A percentile compares a stretch with the other conserved stretches of the same genome.
Conservation (phyloP, 257 asterid genomes). For the Solanum chiquidenum region DNA sequence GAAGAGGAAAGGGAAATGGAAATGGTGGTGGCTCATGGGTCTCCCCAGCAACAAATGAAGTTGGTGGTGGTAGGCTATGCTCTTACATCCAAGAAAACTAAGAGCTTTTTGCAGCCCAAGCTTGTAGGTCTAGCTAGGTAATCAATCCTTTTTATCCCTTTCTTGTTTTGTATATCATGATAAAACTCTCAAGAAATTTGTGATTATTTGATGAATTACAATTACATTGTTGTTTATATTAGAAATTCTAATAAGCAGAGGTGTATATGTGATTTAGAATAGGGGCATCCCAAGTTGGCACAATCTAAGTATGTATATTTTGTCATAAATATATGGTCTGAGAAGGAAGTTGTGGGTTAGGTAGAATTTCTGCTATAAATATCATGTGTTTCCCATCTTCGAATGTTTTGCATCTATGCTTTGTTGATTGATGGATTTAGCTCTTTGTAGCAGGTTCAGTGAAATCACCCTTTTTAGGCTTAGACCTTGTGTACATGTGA, state of each 20-base stretch:
- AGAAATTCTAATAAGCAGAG: background rate
- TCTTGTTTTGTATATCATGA: background rate
- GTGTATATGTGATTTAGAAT: background rate
- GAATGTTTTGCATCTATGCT: background rate
- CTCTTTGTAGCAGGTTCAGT: background rate
- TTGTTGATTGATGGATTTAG: background rate
- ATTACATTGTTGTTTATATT: background rate
- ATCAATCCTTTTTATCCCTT: background rate
- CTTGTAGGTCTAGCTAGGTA: constrained; percentile 77
- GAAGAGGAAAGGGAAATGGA: constrained; percentile 20
- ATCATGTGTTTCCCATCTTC: background rate
- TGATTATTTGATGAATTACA: background rate
- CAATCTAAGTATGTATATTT: background rate
- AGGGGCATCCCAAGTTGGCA: background rate
- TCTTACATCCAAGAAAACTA: constrained; percentile 76
- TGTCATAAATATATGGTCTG: background rate
- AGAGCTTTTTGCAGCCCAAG: constrained; percentile 93
- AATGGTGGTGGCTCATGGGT: constrained; percentile 20
- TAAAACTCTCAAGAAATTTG: background rate
- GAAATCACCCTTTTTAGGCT: background rate
- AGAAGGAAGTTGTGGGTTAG: background rate
- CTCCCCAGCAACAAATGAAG: background rate
- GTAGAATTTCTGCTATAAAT: background rate
- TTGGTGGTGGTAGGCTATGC: constrained; percentile 64
- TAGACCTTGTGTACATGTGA: background rate